These are phyloP conservation scores for Verticillium klebahnii DNA, from an alignment of 2,329 filamentous ascomycete genomes.

Conservation along the genomic window DNA sequence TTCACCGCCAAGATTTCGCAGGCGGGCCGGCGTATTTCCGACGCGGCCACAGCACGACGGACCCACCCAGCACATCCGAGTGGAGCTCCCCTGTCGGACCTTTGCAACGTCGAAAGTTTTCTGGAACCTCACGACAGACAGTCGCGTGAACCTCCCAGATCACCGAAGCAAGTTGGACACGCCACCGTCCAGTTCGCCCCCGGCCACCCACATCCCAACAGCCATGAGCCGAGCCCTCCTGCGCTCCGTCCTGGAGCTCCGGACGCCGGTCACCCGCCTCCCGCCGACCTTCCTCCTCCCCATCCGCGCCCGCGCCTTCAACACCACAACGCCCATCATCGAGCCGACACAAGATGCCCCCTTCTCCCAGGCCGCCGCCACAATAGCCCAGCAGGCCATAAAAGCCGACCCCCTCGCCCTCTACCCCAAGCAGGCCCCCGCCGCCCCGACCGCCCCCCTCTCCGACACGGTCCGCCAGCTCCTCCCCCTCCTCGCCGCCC, in stretches of 20 bases:
- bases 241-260: slow-evolving; percentile 59
- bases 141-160: background rate
- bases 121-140: background rate
- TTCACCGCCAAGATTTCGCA: slow-evolving; percentile 5
- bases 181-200: background rate
- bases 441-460: slow-evolving; percentile 32
- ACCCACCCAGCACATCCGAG: background rate
- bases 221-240: slow-evolving; percentile 56
- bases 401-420: background rate
- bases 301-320: slow-evolving; percentile 30
- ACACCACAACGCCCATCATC: slow-evolving; percentile 45
- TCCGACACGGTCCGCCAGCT: slow-evolving; percentile 54
- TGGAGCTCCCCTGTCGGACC: background rate
- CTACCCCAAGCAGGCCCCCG: slow-evolving; percentile 1
- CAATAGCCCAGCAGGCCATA: slow-evolving; percentile 2
- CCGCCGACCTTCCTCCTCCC: slow-evolving; percentile 20
- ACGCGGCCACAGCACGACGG: background rate
- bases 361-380: slow-evolving; percentile 10
- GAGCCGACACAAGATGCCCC: slow-evolving; percentile 26
- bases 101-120: slow-evolving; percentile 1
- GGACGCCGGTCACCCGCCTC: slow-evolving; percentile 37
- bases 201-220: background rate
- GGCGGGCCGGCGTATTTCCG: background rate
- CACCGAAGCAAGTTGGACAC: background rate
- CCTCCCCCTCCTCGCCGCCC: slow-evolving; percentile 66